phyloP scores from a whole-genome alignment of 1,284 basidiomycete genomes.

The Cystobasidiaceae sp. region DNA sequence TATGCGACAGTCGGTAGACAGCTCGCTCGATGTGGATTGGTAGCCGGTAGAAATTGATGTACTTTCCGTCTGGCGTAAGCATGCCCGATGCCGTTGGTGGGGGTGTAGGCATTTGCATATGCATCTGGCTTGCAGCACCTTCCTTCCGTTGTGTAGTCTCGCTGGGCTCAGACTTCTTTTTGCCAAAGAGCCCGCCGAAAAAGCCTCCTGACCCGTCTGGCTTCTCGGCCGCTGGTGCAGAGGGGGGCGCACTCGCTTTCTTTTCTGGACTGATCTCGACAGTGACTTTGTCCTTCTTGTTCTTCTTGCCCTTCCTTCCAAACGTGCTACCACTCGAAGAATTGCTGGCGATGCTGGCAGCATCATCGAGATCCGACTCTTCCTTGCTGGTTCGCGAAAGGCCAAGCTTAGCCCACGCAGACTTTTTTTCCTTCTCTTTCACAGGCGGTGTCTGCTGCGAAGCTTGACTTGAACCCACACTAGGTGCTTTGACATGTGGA shows the following conservation, averaged over 20 bases:
- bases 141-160: slow-evolving; percentile 53
- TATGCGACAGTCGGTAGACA: slow-evolving; percentile 95
- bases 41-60: slow-evolving; percentile 68
- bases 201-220: slow-evolving; percentile 53
- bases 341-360: slow-evolving; percentile 8
- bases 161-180: slow-evolving; percentile 67
- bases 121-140: slow-evolving; percentile 61
- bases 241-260: neutral
- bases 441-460: slow-evolving; percentile 37
- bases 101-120: slow-evolving; percentile 61
- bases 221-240: slow-evolving; percentile 11
- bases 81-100: slow-evolving; percentile 43
- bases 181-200: slow-evolving; percentile 81
- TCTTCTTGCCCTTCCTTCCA: slow-evolving; percentile 39
- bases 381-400: slow-evolving; percentile 23
- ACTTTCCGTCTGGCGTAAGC: slow-evolving; percentile 52
- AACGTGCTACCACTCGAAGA: neutral
- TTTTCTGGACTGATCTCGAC: slow-evolving; percentile 40
- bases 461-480: too few relatives aligned
- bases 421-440: slow-evolving; percentile 72
- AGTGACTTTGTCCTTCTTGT: slow-evolving; percentile 45
- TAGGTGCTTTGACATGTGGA: too few relatives aligned
- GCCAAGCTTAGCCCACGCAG: slow-evolving; percentile 53
- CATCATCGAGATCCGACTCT: slow-evolving; percentile 4
- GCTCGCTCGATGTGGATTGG: slow-evolving; percentile 97